phyloP scores from a whole-genome alignment of 768 basidiomycete genomes.

The Mycena latifolia region DNA sequence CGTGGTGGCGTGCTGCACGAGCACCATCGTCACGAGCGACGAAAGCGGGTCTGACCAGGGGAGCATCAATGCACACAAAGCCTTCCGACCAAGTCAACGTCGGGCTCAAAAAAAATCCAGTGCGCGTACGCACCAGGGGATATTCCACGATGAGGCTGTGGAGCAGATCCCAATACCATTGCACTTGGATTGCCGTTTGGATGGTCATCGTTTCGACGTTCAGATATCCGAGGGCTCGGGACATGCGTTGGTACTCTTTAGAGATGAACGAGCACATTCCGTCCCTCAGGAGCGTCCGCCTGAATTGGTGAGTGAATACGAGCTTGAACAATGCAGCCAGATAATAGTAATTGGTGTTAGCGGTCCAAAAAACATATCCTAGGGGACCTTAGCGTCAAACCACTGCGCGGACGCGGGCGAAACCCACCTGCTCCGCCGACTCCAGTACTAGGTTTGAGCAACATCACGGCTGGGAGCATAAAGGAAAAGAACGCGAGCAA shows the following conservation, averaged over 20 bases:
- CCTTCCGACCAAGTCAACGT: constrained; percentile 33
- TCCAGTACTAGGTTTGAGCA: constrained; percentile 49
- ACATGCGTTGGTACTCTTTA: constrained; percentile 42
- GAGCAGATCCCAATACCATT: constrained; percentile 47
- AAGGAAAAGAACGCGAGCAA: constrained; percentile 43
- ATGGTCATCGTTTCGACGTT: constrained; percentile 25
- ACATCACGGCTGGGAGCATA: constrained; percentile 44
- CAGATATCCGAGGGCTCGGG: constrained; percentile 34
- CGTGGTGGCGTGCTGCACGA: constrained; percentile 40
- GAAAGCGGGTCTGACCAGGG: constrained; percentile 38
- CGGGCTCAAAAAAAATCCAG: neutral
- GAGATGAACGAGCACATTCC: constrained; percentile 26
- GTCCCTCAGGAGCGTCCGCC: constrained; percentile 39
- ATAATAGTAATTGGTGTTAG: constrained; percentile 39
- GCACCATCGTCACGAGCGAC: constrained; percentile 43
- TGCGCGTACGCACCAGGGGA: constrained; percentile 38
- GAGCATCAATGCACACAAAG: constrained; percentile 38
- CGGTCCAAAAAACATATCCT: constrained; percentile 39
- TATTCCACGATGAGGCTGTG: constrained; percentile 37
- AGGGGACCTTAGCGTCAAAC: constrained; percentile 23
- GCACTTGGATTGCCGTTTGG: constrained; percentile 22
- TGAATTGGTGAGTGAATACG: constrained; percentile 40
- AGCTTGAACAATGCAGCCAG: constrained; percentile 45
- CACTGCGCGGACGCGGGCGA: constrained; percentile 51
- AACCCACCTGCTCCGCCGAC: constrained; percentile 51